phyloP scores from a whole-genome alignment of 2,329 filamentous ascomycete species.

The Colletotrichum lupini region DNA sequence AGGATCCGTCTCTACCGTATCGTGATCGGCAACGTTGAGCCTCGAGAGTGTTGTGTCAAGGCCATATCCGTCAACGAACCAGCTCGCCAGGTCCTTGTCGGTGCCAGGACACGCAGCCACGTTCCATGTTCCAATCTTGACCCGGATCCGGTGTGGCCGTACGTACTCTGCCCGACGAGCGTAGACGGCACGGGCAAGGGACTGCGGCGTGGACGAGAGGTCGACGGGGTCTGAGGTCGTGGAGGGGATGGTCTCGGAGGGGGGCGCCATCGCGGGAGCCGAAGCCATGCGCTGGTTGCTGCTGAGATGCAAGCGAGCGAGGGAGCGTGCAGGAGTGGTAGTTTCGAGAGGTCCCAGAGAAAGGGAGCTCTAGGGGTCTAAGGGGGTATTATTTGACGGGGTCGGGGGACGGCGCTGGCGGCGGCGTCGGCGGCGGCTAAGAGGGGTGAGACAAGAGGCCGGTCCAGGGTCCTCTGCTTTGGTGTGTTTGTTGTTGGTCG shows the following conservation, averaged over 20 bases:
- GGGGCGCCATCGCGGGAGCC: constrained; percentile 17
- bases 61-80: constrained; percentile 86
- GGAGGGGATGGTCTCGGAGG: constrained; percentile 38
- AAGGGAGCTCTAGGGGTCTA: background rate
- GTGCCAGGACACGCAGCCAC: constrained; percentile 86
- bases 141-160: constrained; percentile 76
- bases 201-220: constrained; percentile 59
- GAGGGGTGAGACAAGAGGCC: constrained; percentile 5
- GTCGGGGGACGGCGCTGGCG: background rate
- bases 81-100: constrained; percentile 86
- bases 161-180: constrained; percentile 84
- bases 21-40: constrained; percentile 56
- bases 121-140: constrained; percentile 97
- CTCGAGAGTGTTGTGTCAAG: constrained; percentile 72
- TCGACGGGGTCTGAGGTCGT: constrained; percentile 56
- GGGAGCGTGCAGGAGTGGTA: background rate
- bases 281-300: constrained; percentile 1
- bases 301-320: background rate
- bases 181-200: constrained; percentile 74
- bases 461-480: background rate
- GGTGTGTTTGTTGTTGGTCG: background rate
- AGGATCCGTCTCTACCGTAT: constrained; percentile 44
- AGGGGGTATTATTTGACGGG: background rate
- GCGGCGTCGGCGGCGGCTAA: background rate
- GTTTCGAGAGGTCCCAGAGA: background rate